Evolutionary conservation across 2,329 filamentous ascomycete species (phyloP), one percentile per base, ranked within the genome.

Genomic region (Fusarium hainanense): DNA sequence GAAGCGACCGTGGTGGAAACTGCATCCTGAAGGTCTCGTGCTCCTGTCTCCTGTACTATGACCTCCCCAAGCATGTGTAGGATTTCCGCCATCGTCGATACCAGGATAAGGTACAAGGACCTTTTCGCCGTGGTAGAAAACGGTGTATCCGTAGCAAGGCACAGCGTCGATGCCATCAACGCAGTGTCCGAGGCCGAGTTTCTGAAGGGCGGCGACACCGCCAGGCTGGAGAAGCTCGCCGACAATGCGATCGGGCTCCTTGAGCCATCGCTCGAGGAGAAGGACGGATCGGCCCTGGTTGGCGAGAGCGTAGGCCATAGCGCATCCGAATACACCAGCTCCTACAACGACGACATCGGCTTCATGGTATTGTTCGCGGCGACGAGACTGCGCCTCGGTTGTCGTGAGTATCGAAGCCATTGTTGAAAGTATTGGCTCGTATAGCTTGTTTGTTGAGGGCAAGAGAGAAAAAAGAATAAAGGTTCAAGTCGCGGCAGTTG

Each of bases 1-100:
- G 81, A 99, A 98, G 73, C 93, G 89, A 48, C 96, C 96, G 82
- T 99, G 96, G 83, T 99, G 96, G 79, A 99, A 99, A 48, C 88
- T 88, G 67, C 92, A 85, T 41, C 96, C 96, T 3, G 92, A 90
- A 68, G 85, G 81, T 71, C 83, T 51, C 20, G 49, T 51, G 34
- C 49, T 84, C 75, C 79, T 80, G 68, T 75, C 75, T 44, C 74
- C 76, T 71, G 76, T 79, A 51, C 76, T 76, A 25, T 77, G 69
- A 25, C 79, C 79, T 48, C 71, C 66, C 80, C 80, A 81, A 43
- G 75, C 72, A 66, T 78, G 73, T 46, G 76, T 72, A 40, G 85
- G 80, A 40, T 80, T 73, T 41, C 85, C 85, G 16, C 79, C 71
- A 47, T 83, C 83, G 70, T 85, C 84, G 63, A 90, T 84, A 46